phyloP scores from a whole-genome alignment of 805 yeast species.

The Candida ovalis region DNA sequence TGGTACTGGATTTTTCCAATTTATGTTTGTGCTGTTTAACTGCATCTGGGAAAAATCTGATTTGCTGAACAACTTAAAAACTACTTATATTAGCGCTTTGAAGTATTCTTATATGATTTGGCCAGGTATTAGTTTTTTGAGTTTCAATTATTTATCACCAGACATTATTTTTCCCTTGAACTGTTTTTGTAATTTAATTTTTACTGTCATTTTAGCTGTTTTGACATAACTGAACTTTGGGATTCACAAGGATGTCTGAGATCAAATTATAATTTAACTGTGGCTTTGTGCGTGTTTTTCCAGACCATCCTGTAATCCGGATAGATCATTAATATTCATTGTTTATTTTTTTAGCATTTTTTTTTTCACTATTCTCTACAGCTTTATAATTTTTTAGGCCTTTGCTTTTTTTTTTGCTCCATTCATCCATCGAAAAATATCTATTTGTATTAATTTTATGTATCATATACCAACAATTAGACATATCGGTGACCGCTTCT shows the following conservation, averaged over 20 bases:
- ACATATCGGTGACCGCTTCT: too few species aligned
- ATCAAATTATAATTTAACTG: too few species aligned
- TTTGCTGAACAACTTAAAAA: slow-evolving; percentile 28
- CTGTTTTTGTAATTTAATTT: slow-evolving; percentile 51
- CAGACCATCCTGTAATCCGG: too few species aligned
- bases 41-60: slow-evolving; percentile 53
- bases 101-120: slow-evolving; percentile 53
- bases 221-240: slow-evolving; percentile 13
- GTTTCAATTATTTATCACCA: slow-evolving; percentile 46
- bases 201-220: slow-evolving; percentile 50
- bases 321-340: too few species aligned
- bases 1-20: slow-evolving; percentile 54
- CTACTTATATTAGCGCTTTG: slow-evolving; percentile 43
- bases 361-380: too few species aligned
- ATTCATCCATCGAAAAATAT: not conserved
- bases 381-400: too few species aligned
- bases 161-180: slow-evolving; percentile 55
- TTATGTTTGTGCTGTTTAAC: slow-evolving; percentile 43
- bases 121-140: slow-evolving; percentile 53
- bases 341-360: too few species aligned
- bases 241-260: too few species aligned
- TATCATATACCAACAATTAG: not conserved
- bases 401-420: not conserved
- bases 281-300: too few species aligned
- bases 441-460: not conserved